These are phyloP conservation scores for Leersia perrieri DNA, from an alignment of 176 grass and related monocot genomes.

Conservation along the genomic window DNA sequence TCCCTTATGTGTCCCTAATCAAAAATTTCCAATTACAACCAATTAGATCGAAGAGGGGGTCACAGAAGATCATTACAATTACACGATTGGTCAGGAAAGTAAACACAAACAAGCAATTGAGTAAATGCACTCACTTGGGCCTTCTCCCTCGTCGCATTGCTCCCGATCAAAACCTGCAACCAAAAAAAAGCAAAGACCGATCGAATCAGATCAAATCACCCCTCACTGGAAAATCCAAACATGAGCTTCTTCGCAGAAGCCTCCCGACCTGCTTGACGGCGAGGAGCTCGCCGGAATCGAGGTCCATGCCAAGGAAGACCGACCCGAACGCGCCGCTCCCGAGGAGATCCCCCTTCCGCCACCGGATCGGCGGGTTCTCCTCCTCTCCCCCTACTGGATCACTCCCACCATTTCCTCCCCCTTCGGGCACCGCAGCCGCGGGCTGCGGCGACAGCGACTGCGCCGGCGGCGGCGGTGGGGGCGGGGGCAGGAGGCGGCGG, in stretches of 20 bases:
- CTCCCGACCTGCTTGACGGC: constrained; percentile 75
- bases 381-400: not conserved
- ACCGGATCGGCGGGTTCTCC: constrained; percentile 59
- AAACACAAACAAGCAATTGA: not conserved
- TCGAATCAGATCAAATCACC: not conserved
- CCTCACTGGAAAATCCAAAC: not conserved
- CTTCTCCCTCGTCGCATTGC: constrained; percentile 64
- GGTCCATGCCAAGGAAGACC: constrained; percentile 88
- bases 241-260: not conserved
- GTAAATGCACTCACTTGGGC: constrained; percentile 58
- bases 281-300: constrained; percentile 89
- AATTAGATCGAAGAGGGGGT: not conserved
- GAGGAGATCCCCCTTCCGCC: constrained; percentile 81
- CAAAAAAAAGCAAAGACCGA: not conserved
- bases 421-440: not conserved
- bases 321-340: constrained; percentile 72
- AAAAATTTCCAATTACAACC: not conserved
- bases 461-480: not conserved
- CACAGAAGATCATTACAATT: not conserved
- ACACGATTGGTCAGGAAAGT: not conserved
- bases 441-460: not conserved
- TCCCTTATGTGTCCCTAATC: constrained; percentile 74
- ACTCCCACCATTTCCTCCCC: not conserved
- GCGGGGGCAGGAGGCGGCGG: constrained; percentile 20
- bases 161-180: constrained; percentile 79